Base-by-base conservation (phyloP, 129 eudicot genomes). In the Chrysanthemum lavandulifolium region DNA sequence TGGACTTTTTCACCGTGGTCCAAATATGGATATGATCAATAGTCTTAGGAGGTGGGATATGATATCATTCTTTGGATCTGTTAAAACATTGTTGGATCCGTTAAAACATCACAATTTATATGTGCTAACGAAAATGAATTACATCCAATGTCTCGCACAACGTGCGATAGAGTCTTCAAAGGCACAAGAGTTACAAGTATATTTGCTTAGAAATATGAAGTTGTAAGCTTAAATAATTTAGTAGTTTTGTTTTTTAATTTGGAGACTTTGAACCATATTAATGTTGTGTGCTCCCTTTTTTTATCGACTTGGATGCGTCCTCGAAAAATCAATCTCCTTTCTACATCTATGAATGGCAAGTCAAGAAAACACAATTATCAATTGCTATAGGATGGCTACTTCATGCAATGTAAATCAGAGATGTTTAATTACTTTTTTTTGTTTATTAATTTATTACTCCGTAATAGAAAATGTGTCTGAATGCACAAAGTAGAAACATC, bases 131-230 rank as follows among this genome's bases (percentile, higher is more conserved):
- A 78, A 79, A 83, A 68, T 58, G 72, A 82, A 67, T 86, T 57
- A 84, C 82, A 13, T 82, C 43, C 56, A 84, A 77, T 86, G 74
- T 25, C 76, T 70, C 18, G 75, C 79, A 5, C 81, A 84, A 51
- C 79, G 78, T 18, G 77, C 85, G 54, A 78, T 86, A 13, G 89
- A 84, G 78, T 83, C 91, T 33, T 84, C 91, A 8, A 84, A 78
- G 68, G 80, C n/a, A 64, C 86, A 10, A 89, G 89, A 31, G 78
- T 82, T 31, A 63, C 84, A 72, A 76, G 89, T 83, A 82, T 86
- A 75, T 80, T 89, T 60, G 90, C 82, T 2, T 89, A 89, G 81
- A 54, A 62, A 2, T 9, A 59, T 53, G 65, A 10, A 25, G 49
- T 45, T 65, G 48, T 45, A 27, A 27, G 29, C 29, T 27, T 31